Base-by-base conservation (phyloP, 1,284 basidiomycete genomes). In the Takashimella koratensis region DNA sequence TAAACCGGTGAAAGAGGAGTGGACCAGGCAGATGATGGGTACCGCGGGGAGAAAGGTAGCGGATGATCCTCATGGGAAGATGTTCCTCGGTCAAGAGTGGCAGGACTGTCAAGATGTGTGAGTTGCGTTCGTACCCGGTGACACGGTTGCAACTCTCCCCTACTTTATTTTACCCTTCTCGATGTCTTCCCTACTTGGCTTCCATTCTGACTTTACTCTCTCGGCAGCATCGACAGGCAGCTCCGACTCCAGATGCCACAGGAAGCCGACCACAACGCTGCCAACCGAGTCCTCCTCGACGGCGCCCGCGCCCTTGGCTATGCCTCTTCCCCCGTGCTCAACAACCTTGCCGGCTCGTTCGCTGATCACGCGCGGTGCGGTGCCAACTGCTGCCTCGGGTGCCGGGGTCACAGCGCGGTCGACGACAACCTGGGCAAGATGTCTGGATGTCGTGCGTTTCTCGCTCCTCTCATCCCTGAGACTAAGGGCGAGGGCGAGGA, bases 1-100 rank as follows among this genome's bases (percentile, higher is more conserved):
- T n/a, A n/a, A n/a, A n/a, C n/a, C n/a, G n/a, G n/a, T n/a, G 6
- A 69, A 78, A 46, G 60, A 71, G 41, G 66, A 73, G 4, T 79
- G 77, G 78, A 67, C 76, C 4, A 67, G 67, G 45, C 62, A 68
- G 56, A 43, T 45, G 50, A 43, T 54, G 5, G 48, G 53, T 3
- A 46, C 48, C 4, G 27, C 44, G 2, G 54, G 56, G 3, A 49
- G 58, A 21, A 23, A 46, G 19, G 52, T 52, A 46, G 56, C 54
- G 58, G 49, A 45, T 3, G 39, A 30, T 41, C 44, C 45, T 3
- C 42, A n/a, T 16, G 52, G 52, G 3, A 41, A 54, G 5, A 49
- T 51, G 13, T 59, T 56, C 54, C 56, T 56, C 42, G 41, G 49
- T 30, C 26, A 25, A 0, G 47, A 52, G 39, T 56, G 51, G 46